phyloP scores from a whole-genome alignment of 495 filamentous ascomycete species.

The Tuber microsphaerosporum region DNA sequence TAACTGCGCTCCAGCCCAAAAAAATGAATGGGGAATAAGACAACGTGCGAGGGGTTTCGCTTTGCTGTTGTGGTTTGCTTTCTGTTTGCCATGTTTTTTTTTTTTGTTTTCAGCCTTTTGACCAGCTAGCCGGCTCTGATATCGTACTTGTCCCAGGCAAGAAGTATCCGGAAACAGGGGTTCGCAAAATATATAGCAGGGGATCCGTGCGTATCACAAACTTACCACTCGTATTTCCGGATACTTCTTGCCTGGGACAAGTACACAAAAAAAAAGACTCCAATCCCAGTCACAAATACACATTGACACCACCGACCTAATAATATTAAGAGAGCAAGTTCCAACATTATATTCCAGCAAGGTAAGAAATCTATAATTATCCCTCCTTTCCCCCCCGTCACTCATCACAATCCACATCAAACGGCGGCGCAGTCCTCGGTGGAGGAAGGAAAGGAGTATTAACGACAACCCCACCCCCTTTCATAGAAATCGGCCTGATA shows the following conservation, averaged over 20 bases:
- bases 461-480: conserved; percentile 18
- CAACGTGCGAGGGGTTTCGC: background rate
- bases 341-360: background rate
- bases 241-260: too few species aligned
- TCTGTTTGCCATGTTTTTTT: background rate
- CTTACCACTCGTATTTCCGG: too few species aligned
- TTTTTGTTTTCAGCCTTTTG: background rate
- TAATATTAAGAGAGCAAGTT: background rate
- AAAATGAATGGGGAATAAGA: background rate
- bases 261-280: background rate
- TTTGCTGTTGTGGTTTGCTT: background rate
- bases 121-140: background rate
- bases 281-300: conserved; percentile 8
- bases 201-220: too few species aligned
- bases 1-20: background rate
- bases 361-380: background rate
- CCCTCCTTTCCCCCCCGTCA: background rate
- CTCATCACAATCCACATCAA: background rate
- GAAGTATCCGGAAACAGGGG: too few species aligned
- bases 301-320: background rate
- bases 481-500: conserved; percentile 49
- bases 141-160: too few species aligned
- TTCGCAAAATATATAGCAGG: too few species aligned
- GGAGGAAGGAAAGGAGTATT: background rate
- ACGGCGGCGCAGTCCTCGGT: background rate